phyloP scores from a whole-genome alignment of 1,284 basidiomycete genomes.

The Caloboletus inedulis region DNA sequence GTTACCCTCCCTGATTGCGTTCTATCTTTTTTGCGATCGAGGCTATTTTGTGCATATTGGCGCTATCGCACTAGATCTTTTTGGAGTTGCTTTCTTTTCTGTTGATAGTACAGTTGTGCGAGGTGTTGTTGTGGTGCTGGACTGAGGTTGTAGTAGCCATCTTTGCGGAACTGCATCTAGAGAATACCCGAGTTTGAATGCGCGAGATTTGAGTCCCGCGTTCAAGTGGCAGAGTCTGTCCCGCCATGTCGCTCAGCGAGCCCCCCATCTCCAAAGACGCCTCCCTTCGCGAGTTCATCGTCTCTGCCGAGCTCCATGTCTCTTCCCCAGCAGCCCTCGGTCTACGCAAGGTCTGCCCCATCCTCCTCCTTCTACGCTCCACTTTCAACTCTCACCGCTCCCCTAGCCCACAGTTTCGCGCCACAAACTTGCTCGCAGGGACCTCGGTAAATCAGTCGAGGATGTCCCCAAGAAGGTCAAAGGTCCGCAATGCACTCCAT shows the following conservation, averaged over 20 bases:
- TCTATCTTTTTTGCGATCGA: constrained; percentile 10
- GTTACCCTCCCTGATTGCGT: constrained; percentile 13
- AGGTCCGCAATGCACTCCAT: constrained; percentile 39
- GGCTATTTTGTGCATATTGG: constrained; percentile 18
- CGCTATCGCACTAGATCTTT: constrained; percentile 14
- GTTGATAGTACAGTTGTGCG: constrained; percentile 16
- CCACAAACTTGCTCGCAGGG: constrained; percentile 57
- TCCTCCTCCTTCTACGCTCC: not conserved
- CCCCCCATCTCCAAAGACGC: constrained; percentile 5
- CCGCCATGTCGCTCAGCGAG: constrained; percentile 22
- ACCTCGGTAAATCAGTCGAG: constrained; percentile 38
- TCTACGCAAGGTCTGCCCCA: constrained; percentile 53
- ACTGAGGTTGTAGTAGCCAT: constrained; percentile 7
- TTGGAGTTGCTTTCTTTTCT: constrained; percentile 7
- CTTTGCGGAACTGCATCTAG: not conserved
- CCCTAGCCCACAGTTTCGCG: constrained; percentile 36
- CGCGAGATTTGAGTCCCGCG: not conserved
- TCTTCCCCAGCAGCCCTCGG: constrained; percentile 50
- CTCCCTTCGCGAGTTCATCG: constrained; percentile 39
- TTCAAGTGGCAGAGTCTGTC: not conserved
- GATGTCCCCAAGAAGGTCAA: constrained; percentile 42
- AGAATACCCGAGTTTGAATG: not conserved
- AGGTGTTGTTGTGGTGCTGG: constrained; percentile 4
- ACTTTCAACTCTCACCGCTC: constrained; percentile 3
- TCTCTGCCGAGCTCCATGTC: constrained; percentile 62